phyloP scores from a whole-genome alignment of 2,329 filamentous ascomycete genomes.

The Gaeumannomyces tritici region DNA sequence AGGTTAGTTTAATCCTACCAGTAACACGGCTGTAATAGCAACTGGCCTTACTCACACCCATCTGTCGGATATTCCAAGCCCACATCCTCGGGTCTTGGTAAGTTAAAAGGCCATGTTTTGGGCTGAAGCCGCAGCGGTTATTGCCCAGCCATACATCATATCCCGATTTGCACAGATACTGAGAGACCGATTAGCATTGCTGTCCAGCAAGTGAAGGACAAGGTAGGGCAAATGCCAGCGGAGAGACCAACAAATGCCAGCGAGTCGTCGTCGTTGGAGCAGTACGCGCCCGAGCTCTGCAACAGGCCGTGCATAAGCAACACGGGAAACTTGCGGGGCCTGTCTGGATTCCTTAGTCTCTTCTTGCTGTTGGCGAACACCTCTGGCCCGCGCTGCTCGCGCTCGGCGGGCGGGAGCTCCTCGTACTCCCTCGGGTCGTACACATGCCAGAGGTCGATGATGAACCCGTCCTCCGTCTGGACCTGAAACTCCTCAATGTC shows the following conservation, averaged over 20 bases:
- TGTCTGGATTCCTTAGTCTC: slow-evolving; percentile 26
- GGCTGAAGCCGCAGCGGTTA: slow-evolving; percentile 79
- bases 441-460: slow-evolving; percentile 82
- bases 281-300: slow-evolving; percentile 82
- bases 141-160: slow-evolving; percentile 96
- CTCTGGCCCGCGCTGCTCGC: slow-evolving; percentile 47
- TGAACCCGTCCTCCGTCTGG: slow-evolving; percentile 88
- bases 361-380: slow-evolving; percentile 43
- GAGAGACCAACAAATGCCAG: slow-evolving; percentile 54
- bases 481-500: slow-evolving; percentile 78
- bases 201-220: background rate
- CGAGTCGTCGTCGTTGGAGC: slow-evolving; percentile 80
- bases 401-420: slow-evolving; percentile 35
- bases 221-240: background rate
- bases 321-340: slow-evolving; percentile 65
- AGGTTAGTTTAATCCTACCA: no score
- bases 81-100: slow-evolving; percentile 84
- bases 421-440: slow-evolving; percentile 72
- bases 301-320: slow-evolving; percentile 81
- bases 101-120: slow-evolving; percentile 61
- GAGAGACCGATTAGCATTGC: background rate
- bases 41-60: slow-evolving; percentile 43
- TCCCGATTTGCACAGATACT: slow-evolving; percentile 76
- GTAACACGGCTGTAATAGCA: no score
- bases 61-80: slow-evolving; percentile 92